phyloP scores from a whole-genome alignment of 495 filamentous ascomycete species.

The Aspergillus baeticus region DNA sequence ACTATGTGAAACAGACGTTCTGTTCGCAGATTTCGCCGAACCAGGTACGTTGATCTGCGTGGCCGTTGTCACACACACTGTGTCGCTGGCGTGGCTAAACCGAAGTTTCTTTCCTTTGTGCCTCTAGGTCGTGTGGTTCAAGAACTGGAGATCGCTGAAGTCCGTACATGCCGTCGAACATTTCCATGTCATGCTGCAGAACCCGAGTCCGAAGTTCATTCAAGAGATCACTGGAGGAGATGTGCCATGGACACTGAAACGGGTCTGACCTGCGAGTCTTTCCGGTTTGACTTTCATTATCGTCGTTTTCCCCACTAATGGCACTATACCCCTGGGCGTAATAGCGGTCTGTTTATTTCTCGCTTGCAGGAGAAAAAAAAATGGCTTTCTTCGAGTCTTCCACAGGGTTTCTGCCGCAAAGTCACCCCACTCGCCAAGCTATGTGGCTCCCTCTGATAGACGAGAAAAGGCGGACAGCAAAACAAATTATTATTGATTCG shows the following conservation, averaged over 20 bases:
- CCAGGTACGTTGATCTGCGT: slow-evolving; percentile 27
- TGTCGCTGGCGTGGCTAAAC: background rate
- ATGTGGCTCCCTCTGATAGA: slow-evolving; percentile 11
- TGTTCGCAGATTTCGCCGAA: slow-evolving; percentile 45
- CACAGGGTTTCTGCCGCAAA: slow-evolving; percentile 4
- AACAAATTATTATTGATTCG: slow-evolving; percentile 2
- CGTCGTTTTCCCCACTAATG: background rate
- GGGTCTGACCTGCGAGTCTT: slow-evolving; percentile 16
- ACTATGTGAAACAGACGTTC: slow-evolving; percentile 66
- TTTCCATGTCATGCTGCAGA: slow-evolving; percentile 87
- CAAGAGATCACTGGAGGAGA: slow-evolving; percentile 72
- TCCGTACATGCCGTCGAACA: slow-evolving; percentile 87
- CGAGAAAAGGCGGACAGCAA: slow-evolving; percentile 6
- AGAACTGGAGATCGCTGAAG: slow-evolving; percentile 82
- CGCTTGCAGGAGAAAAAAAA: background rate
- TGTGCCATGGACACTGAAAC: slow-evolving; percentile 51
- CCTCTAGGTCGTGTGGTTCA: slow-evolving; percentile 77
- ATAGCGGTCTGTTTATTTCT: background rate
- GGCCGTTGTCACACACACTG: background rate
- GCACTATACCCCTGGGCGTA: slow-evolving; percentile 1
- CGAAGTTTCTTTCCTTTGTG: background rate
- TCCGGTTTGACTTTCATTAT: background rate
- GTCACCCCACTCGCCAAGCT: slow-evolving; percentile 10
- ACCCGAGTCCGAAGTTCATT: slow-evolving; percentile 68
- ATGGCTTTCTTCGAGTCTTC: background rate